Percentiles rank a stretch among this genome's conserved stretches.
phyloP scores from a whole-genome alignment of 257 asterid species.

The Capsicum pubescens region DNA sequence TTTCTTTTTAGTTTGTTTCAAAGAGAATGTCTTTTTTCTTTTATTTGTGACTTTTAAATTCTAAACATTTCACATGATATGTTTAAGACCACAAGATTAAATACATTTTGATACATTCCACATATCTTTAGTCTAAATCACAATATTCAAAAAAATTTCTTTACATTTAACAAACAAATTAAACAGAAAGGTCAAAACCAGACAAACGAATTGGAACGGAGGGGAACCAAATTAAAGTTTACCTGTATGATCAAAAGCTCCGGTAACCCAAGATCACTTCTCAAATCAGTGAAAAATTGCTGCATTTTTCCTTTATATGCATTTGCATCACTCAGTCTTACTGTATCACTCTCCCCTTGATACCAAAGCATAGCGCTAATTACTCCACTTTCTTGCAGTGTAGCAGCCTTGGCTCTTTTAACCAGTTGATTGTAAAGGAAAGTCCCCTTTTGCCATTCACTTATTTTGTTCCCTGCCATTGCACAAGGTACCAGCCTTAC shows the following conservation, averaged over 20 bases:
- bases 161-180: no score
- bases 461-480: conserved; percentile 46
- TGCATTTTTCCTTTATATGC: conserved; percentile 36
- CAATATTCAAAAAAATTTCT: no score
- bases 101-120: no score
- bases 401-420: conserved; percentile 33
- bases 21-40: no score
- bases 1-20: no score
- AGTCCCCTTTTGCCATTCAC: conserved; percentile 41
- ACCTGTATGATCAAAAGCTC: conserved; percentile 43
- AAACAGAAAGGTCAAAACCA: background rate
- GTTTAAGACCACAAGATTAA: no score
- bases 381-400: conserved; percentile 12
- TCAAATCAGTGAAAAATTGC: conserved; percentile 36
- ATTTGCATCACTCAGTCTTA: conserved; percentile 28
- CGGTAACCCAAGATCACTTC: conserved; percentile 35
- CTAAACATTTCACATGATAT: no score
- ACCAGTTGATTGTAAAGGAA: conserved; percentile 40
- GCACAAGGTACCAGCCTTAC: conserved; percentile 54
- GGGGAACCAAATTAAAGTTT: background rate
- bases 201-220: background rate
- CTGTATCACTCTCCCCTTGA: conserved; percentile 48
- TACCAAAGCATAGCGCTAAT: conserved; percentile 48
- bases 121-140: no score
- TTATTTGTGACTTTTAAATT: no score